Conservation (phyloP, 2,329 filamentous ascomycete species). For the Colletotrichum nymphaeae region DNA sequence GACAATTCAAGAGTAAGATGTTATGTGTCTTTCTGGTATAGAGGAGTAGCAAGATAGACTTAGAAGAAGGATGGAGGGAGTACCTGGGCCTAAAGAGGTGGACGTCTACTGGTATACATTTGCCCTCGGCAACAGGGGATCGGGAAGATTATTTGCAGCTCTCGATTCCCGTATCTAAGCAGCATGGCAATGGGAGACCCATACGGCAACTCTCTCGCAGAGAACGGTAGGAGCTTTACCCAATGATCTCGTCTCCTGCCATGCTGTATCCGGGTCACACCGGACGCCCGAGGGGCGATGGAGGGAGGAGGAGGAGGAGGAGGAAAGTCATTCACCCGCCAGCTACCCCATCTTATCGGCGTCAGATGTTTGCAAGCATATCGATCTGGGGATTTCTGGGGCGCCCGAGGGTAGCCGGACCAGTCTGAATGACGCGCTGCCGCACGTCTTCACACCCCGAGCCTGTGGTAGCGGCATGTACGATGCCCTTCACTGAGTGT, state of each 20-base stretch:
- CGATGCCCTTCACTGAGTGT: conserved; percentile 10
- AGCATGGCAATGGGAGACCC: background rate
- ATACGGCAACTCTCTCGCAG: background rate
- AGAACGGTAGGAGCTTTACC: background rate
- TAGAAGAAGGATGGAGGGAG: background rate
- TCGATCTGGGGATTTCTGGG: conserved; percentile 8
- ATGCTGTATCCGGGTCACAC: conserved; percentile 6
- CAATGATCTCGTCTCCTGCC: conserved; percentile 10
- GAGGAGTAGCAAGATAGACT: background rate
- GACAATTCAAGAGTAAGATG: background rate
- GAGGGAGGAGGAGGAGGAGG: conserved; percentile 1
- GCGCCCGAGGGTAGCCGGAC: conserved; percentile 27
- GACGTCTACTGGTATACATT: conserved; percentile 23
- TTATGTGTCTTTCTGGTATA: background rate
- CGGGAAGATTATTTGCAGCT: conserved; percentile 21
- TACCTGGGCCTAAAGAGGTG: background rate
- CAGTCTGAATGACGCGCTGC: conserved; percentile 18
- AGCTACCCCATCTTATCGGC: conserved; percentile 12
- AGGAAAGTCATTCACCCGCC: conserved; percentile 34
- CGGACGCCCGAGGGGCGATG: conserved; percentile 6
- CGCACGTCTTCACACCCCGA: background rate
- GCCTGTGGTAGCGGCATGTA: conserved; percentile 7
- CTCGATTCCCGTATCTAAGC: background rate
- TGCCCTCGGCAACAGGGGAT: conserved; percentile 19
- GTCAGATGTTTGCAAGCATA: background rate